Conservation (phyloP, 2,329 filamentous ascomycete species). For the Scedosporium dehoogii region DNA sequence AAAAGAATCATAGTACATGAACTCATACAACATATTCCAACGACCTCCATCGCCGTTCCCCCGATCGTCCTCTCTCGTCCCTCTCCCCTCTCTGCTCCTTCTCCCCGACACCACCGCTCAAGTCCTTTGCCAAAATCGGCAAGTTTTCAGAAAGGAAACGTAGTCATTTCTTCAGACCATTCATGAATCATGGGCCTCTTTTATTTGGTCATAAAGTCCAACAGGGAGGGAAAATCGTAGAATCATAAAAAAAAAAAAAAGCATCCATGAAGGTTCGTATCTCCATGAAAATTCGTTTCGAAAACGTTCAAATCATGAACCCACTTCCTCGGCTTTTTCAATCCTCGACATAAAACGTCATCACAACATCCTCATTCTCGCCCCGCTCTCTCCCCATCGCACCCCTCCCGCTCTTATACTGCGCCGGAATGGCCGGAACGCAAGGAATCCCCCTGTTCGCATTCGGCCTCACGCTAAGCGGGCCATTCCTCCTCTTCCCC, state of each 20-base stretch:
- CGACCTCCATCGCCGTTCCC: no score
- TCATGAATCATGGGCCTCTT: background rate
- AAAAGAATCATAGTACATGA: no score
- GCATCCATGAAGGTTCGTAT: no score
- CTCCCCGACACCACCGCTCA: no score
- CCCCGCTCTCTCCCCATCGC: background rate
- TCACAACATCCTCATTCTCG: slow-evolving; percentile 1
- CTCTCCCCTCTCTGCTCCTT: no score
- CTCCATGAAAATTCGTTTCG: background rate
- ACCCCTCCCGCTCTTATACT: slow-evolving; percentile 16
- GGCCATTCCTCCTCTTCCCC: slow-evolving; percentile 13
- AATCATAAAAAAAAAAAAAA: background rate
- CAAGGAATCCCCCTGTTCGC: slow-evolving; percentile 35
- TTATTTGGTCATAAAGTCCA: no score
- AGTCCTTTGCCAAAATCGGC: no score
- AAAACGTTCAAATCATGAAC: no score
- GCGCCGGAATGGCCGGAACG: slow-evolving; percentile 32
- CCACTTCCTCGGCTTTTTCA: no score
- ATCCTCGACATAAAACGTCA: slow-evolving; percentile 2
- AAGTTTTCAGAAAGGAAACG: background rate
- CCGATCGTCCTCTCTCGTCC: no score
- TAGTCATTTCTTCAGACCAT: background rate
- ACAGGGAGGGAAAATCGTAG: background rate
- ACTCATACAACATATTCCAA: no score
- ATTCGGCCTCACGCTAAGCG: slow-evolving; percentile 32